Conservation (phyloP, 1,284 basidiomycete genomes). For the Pisolithus thermaeus region DNA sequence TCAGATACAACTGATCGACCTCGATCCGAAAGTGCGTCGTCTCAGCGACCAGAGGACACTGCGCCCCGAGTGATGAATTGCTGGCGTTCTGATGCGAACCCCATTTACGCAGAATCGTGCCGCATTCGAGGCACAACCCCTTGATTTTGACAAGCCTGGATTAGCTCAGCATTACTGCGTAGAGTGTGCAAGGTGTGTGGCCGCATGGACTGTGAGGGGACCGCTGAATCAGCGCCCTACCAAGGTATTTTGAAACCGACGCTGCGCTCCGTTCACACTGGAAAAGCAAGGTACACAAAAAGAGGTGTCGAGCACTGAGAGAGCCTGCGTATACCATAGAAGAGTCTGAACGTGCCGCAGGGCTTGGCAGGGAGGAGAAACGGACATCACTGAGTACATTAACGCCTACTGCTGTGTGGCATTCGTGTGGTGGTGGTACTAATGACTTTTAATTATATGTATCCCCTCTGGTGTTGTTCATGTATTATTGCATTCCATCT, state of each 20-base stretch:
- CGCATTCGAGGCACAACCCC: conserved; percentile 76
- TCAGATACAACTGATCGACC: conserved; percentile 84
- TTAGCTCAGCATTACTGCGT: conserved; percentile 91
- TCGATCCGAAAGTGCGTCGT: conserved; percentile 65
- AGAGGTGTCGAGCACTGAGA: conserved; percentile 72
- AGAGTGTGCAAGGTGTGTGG: conserved; percentile 80
- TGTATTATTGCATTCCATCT: conserved; percentile 1
- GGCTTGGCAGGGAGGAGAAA: conserved; percentile 63
- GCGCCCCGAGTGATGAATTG: neutral
- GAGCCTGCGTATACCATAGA: conserved; percentile 85
- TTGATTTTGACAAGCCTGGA: conserved; percentile 86
- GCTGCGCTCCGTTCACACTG: conserved; percentile 74
- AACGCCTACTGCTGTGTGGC: conserved; percentile 15
- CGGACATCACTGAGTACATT: conserved; percentile 19
- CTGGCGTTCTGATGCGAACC: conserved; percentile 6
- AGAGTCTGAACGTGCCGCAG: conserved; percentile 79
- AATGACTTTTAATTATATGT: conserved; percentile 11
- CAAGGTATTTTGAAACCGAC: conserved; percentile 82
- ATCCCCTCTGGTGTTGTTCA: conserved; percentile 12
- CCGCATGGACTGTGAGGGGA: neutral
- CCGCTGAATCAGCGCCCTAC: neutral
- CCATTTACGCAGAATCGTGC: conserved; percentile 50
- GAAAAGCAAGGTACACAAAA: conserved; percentile 80
- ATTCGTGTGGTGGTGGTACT: conserved; percentile 9
- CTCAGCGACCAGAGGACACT: neutral